Evolutionary conservation across 176 grass and related monocot species (phyloP), one percentile per base, ranked within the genome.

Genomic region (Hordeum marinum): DNA sequence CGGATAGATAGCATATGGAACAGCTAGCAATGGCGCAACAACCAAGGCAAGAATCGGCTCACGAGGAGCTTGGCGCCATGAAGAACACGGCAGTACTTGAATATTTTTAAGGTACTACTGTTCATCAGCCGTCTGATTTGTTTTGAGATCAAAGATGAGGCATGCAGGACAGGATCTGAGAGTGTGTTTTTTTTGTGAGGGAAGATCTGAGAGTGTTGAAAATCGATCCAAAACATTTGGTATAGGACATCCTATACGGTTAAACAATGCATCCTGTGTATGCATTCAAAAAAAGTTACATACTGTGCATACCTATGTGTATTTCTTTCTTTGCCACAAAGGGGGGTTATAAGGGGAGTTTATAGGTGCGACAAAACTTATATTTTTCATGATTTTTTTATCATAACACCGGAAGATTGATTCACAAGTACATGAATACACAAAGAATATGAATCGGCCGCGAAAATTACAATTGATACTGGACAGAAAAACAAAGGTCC

Each of bases 1-100:
- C 34, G 69, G 81, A 63, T 63, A 75, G 55, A 2, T 46, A 35
- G 11, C 57, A 72, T 74, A 83, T 74, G 71, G 25, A 73, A 83
- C 36, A 81, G 43, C 63, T 62, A 63, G 42, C 63, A 69, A 18
- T 37, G 63, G 10, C 63, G 32, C 63, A 54, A 24, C 62, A 20
- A 66, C 57, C 55, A 26, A 79, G 71, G 24, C 71, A 74, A 74
- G 71, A 50, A 74, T 50, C 71, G 45, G 42, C 17, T 74, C 71
- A 74, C 8, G 42, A 74, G 26, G 46, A 74, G 13, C 71, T 50
- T 50, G 70, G 70, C 24, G 4, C 23, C 43, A 27, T 4, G 42
- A 74, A 74, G 71, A 74, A 57, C 54, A 21, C 54, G 54, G 54
- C 48, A 52, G 15, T 52, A 15, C 48, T 52, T 52, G 48, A 52